Percentiles rank a stretch among this genome's conserved stretches.
Conservation (phyloP, 805 yeast species). For the Huiozyma naganishii region DNA sequence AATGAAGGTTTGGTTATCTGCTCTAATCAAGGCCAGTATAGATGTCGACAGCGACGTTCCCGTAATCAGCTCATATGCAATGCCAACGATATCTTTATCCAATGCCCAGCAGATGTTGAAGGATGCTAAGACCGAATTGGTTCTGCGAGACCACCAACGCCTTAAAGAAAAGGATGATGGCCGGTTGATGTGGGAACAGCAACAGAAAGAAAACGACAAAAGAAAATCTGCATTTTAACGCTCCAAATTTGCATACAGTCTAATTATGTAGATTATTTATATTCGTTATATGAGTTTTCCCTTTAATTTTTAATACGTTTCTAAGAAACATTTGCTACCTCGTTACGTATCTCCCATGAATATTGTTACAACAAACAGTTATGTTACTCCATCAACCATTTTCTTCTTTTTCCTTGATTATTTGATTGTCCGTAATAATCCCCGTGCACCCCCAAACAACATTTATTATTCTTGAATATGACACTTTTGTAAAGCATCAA, state of each 20-base stretch:
- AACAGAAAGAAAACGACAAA: slow-evolving; percentile 4
- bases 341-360: no score
- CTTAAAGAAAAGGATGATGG: slow-evolving; percentile 25
- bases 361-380: no score
- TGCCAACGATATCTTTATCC: slow-evolving; percentile 82
- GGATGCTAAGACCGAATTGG: slow-evolving; percentile 67
- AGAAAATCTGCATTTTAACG: no score
- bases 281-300: no score
- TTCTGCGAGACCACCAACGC: slow-evolving; percentile 37
- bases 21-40: slow-evolving; percentile 89
- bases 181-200: slow-evolving; percentile 23
- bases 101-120: slow-evolving; percentile 80
- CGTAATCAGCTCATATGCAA: slow-evolving; percentile 82
- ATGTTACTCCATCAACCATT: no score
- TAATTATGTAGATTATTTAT: no score
- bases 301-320: no score
- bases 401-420: no score
- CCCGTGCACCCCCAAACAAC: not conserved
- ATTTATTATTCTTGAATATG: slow-evolving; percentile 18
- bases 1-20: slow-evolving; percentile 89
- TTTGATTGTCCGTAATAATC: no score
- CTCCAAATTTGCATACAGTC: no score
- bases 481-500: slow-evolving; percentile 65
- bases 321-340: no score
- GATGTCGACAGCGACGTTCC: slow-evolving; percentile 91